These are phyloP conservation scores for Colletotrichum sp. DNA, from an alignment of 2,329 filamentous ascomycete species.

Conservation along the genomic window DNA sequence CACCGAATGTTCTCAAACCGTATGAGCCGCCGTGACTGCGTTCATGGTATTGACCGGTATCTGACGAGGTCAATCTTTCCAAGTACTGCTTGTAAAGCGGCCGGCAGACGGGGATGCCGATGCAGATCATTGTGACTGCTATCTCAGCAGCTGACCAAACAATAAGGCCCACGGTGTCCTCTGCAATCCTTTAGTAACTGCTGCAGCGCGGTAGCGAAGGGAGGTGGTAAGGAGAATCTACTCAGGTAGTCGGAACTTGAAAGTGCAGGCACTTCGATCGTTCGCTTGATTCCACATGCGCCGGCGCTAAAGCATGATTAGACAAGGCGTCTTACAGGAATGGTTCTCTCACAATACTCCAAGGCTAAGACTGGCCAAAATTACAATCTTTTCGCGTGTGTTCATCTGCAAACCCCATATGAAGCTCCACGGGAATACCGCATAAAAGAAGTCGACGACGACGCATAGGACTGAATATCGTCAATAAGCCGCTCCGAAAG, in stretches of 20 bases:
- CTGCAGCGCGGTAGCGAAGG: not conserved
- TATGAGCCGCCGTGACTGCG: not conserved
- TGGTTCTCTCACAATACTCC: slow-evolving; percentile 37
- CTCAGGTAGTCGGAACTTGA: slow-evolving; percentile 25
- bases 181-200: slow-evolving; percentile 22
- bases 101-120: slow-evolving; percentile 41
- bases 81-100: slow-evolving; percentile 33
- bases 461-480: slow-evolving; percentile 14
- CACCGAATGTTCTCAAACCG: not conserved
- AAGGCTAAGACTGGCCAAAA: slow-evolving; percentile 38
- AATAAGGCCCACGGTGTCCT: slow-evolving; percentile 37
- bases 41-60: not conserved
- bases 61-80: not conserved
- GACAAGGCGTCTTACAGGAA: no score
- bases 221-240: not conserved
- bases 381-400: slow-evolving; percentile 38
- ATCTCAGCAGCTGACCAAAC: slow-evolving; percentile 43
- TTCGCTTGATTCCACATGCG: slow-evolving; percentile 30
- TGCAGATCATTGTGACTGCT: slow-evolving; percentile 38
- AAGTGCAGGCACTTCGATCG: slow-evolving; percentile 29
- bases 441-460: slow-evolving; percentile 41
- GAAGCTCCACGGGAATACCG: slow-evolving; percentile 46
- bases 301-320: slow-evolving; percentile 24
- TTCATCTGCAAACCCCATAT: slow-evolving; percentile 43
- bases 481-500: not conserved